These are phyloP conservation scores for Entonaema liquescens DNA, from an alignment of 495 filamentous ascomycete species.

Conservation along the genomic window DNA sequence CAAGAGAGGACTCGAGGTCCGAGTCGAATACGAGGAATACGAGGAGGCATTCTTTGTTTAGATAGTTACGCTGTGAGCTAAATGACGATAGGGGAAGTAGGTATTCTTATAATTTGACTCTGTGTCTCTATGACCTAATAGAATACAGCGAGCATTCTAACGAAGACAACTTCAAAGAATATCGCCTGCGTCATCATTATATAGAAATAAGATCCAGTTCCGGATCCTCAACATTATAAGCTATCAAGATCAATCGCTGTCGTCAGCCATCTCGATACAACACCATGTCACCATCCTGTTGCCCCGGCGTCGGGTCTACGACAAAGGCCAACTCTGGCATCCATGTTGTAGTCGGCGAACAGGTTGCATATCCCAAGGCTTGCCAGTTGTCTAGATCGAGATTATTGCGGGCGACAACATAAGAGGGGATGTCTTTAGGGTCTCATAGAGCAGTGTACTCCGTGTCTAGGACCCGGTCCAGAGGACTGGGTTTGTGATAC, in stretches of 20 bases:
- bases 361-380: neutral
- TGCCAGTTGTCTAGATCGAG: neutral
- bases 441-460: neutral
- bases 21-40: neutral
- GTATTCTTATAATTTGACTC: neutral
- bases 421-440: neutral
- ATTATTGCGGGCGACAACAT: neutral
- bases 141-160: neutral
- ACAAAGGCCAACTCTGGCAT: neutral
- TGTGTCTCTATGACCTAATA: neutral
- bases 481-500: neutral
- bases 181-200: neutral
- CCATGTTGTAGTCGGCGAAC: neutral
- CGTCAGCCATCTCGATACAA: neutral
- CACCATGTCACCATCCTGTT: neutral
- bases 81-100: neutral
- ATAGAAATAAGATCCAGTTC: neutral
- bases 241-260: neutral
- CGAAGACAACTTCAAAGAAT: no score
- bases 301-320: neutral
- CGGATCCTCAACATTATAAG: neutral
- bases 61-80: neutral
- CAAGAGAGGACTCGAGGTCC: neutral
- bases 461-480: constrained; percentile 11
- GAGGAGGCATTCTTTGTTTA: constrained; percentile 1